Evolutionary conservation across 208 protist species (phyloP).

Genomic region (Acanthamoeba healyi): DNA sequence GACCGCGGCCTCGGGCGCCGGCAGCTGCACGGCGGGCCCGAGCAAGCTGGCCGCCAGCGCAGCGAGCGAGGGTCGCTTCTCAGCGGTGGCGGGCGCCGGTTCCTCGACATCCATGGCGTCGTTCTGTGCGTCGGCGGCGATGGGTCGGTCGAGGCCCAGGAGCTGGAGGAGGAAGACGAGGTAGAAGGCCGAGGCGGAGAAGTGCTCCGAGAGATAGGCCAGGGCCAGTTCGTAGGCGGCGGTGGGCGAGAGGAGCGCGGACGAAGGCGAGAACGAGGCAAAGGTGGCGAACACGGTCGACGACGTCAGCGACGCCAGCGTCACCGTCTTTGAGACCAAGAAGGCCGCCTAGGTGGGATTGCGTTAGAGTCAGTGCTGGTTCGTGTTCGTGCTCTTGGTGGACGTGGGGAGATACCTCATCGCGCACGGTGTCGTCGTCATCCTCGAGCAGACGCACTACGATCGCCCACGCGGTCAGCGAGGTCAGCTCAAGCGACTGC

Average conservation of each 20-base stretch:
- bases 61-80: background rate
- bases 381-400: background rate
- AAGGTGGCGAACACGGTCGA: slow-evolving; percentile 23
- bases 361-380: background rate
- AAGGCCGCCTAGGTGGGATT: background rate
- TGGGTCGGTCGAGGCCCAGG: background rate
- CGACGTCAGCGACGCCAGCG: background rate
- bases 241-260: slow-evolving; percentile 34
- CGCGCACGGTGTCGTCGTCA: slow-evolving; percentile 41
- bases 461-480: slow-evolving; percentile 17
- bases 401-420: background rate
- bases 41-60: background rate
- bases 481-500: background rate
- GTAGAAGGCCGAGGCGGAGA: slow-evolving; percentile 1
- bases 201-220: slow-evolving; percentile 20
- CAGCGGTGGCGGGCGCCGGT: background rate
- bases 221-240: slow-evolving; percentile 30
- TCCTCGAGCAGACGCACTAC: slow-evolving; percentile 43
- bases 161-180: slow-evolving; percentile 45
- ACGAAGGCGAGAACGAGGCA: slow-evolving; percentile 1
- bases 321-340: background rate
- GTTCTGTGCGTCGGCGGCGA: background rate
- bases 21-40: background rate
- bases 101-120: background rate
- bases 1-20: background rate